Percentiles rank a stretch among this genome's conserved stretches.
Conservation (phyloP, 148 eudicot genomes). For the Chenopodium formosanum region DNA sequence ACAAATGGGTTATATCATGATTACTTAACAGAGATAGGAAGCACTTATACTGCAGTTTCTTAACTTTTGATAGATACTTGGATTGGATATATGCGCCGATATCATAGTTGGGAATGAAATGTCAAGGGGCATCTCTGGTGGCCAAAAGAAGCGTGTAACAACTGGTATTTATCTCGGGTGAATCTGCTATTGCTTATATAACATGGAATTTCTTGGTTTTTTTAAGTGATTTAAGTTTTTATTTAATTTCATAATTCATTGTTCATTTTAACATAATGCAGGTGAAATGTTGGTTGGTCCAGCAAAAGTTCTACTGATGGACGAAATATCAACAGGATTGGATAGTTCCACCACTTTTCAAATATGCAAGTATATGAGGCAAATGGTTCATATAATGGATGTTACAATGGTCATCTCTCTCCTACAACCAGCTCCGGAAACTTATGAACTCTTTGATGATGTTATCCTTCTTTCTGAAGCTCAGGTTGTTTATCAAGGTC, state of each 20-base stretch:
- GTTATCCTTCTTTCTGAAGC: conserved; percentile 74
- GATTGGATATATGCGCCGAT: conserved; percentile 73
- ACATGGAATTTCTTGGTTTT: not conserved
- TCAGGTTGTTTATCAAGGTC: conserved; percentile 75
- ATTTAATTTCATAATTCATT: not conserved
- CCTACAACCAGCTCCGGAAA: conserved; percentile 76
- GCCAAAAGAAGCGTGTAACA: conserved; percentile 88
- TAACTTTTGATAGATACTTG: conserved; percentile 43
- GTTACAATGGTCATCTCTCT: conserved; percentile 72
- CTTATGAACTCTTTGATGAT: conserved; percentile 71
- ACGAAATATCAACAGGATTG: conserved; percentile 78
- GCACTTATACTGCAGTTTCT: not conserved
- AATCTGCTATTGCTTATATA: not conserved
- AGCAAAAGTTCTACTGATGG: conserved; percentile 66
- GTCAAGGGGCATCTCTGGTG: conserved; percentile 90
- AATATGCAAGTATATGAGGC: conserved; percentile 62
- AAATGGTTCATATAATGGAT: conserved; percentile 72
- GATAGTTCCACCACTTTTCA: conserved; percentile 81
- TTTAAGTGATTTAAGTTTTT: not conserved
- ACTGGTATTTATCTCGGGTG: conserved; percentile 44
- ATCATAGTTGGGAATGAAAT: conserved; percentile 71
- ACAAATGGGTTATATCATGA: not conserved
- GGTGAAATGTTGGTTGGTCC: conserved; percentile 92
- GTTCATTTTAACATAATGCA: conserved; percentile 23
- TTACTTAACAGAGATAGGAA: not conserved